Evolutionary conservation across 768 basidiomycete genomes (phyloP).

Genomic region (Phanerochaete sordida): DNA sequence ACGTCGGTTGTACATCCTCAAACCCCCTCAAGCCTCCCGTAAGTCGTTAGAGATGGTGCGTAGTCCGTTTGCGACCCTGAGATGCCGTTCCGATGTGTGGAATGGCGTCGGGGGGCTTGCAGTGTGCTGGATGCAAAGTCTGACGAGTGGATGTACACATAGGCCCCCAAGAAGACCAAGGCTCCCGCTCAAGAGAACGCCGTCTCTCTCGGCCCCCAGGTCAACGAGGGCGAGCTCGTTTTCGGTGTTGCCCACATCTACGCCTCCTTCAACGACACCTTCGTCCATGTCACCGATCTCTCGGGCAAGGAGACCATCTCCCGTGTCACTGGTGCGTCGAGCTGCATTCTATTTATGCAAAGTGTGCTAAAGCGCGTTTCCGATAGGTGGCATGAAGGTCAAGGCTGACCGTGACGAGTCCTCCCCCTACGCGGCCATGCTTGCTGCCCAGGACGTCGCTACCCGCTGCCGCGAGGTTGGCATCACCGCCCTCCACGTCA

Average conservation of each 20-base stretch:
- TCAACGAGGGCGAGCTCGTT: conserved; percentile 93
- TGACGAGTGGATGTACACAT: conserved; percentile 46
- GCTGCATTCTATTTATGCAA: background rate
- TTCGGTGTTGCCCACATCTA: conserved; percentile 99
- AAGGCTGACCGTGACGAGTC: conserved; percentile 99
- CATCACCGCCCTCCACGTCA: conserved; percentile 97
- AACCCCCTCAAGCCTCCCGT: conserved; percentile 24
- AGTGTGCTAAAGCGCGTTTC: background rate
- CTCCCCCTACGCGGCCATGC: conserved; percentile 95
- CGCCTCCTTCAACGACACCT: conserved; percentile 99
- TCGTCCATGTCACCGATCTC: conserved; percentile 98
- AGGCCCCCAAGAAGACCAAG: conserved; percentile 85
- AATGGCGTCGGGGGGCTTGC: background rate
- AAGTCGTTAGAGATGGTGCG: conserved; percentile 36
- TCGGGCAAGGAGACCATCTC: conserved; percentile 99
- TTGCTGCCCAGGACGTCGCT: conserved; percentile 97
- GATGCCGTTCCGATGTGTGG: background rate
- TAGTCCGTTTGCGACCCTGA: conserved; percentile 4
- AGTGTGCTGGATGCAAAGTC: conserved; percentile 46
- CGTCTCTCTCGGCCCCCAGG: conserved; percentile 92
- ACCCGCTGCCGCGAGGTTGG: conserved; percentile 97
- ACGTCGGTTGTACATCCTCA: conserved; percentile 16
- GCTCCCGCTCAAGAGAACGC: conserved; percentile 75
- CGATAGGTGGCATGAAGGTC: conserved; percentile 96
- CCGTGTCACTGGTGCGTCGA: conserved; percentile 83